Conservation (phyloP, 2,329 filamentous ascomycete genomes). For the Pseudogymnoascus sp. region DNA sequence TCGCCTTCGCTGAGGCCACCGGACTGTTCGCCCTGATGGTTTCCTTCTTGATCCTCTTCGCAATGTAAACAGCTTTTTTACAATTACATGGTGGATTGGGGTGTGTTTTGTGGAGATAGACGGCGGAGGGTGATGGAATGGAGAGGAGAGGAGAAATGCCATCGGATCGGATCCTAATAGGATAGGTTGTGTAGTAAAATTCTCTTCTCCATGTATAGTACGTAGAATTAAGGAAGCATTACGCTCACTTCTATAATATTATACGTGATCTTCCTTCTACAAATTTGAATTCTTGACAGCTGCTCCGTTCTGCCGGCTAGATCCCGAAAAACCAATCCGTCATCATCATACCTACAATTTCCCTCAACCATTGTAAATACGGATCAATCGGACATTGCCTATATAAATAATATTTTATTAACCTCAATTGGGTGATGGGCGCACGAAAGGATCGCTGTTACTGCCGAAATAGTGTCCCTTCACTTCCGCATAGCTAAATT, state of each 20-base stretch:
- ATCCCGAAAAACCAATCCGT: neutral
- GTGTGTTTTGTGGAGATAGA: neutral
- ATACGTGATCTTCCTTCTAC: constrained; percentile 8
- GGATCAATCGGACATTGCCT: neutral
- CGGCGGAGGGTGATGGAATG: constrained; percentile 5
- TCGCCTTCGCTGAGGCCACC: constrained; percentile 55
- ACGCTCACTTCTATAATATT: constrained; percentile 9
- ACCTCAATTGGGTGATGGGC: constrained; percentile 6
- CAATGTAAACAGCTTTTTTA: constrained; percentile 7
- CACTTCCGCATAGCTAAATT: neutral
- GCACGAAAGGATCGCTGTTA: constrained; percentile 2
- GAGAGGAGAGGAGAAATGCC: constrained; percentile 8
- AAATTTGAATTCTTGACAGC: neutral
- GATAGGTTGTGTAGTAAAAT: constrained; percentile 9
- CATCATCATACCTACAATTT: neutral
- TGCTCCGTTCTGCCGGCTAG: neutral
- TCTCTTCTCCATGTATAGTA: constrained; percentile 8
- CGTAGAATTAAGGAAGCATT: constrained; percentile 8
- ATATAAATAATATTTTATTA: neutral
- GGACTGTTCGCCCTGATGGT: constrained; percentile 48
- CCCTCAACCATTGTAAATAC: neutral
- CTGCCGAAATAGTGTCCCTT: constrained; percentile 1
- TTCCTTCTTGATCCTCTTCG: constrained; percentile 22
- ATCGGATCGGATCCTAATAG: constrained; percentile 8
- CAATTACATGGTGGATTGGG: constrained; percentile 2